Percentiles rank a stretch among this genome's conserved stretches.
phyloP scores from a whole-genome alignment of 2,329 filamentous ascomycete genomes.

The Diaporthe sp. region DNA sequence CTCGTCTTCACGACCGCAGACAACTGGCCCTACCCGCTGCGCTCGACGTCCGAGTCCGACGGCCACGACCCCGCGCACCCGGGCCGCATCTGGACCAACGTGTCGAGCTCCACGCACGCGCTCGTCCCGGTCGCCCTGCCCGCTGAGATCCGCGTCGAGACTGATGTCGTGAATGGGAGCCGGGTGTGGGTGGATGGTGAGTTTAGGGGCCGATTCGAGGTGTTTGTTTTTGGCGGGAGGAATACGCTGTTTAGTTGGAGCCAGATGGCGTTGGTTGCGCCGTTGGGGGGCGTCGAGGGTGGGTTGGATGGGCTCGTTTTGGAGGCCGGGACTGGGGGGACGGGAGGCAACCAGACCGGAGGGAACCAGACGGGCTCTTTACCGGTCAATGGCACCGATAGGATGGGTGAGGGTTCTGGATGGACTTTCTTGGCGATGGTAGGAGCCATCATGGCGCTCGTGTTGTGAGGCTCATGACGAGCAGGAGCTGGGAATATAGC shows the following conservation, averaged over 20 bases:
- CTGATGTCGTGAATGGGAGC: slow-evolving; percentile 59
- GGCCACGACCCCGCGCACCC: slow-evolving; percentile 61
- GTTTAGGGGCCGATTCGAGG: slow-evolving; percentile 65
- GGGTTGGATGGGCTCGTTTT: not conserved
- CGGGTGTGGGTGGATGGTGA: slow-evolving; percentile 60
- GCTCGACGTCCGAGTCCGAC: slow-evolving; percentile 55
- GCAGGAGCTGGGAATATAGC: not conserved
- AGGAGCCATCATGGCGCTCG: not conserved
- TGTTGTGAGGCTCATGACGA: not conserved
- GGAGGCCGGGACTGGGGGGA: slow-evolving; percentile 12
- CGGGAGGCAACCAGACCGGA: not conserved
- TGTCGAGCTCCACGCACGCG: slow-evolving; percentile 58
- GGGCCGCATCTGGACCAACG: slow-evolving; percentile 66
- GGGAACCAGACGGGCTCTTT: not conserved
- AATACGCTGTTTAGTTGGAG: slow-evolving; percentile 66
- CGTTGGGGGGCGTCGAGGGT: slow-evolving; percentile 7
- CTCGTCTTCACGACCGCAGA: slow-evolving; percentile 57
- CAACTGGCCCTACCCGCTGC: slow-evolving; percentile 62
- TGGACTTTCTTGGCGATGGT: not conserved
- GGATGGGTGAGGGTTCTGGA: not conserved
- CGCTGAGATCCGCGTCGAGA: slow-evolving; percentile 55
- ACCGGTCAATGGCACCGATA: not conserved
- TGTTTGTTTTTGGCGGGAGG: slow-evolving; percentile 65
- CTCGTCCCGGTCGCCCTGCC: slow-evolving; percentile 51
- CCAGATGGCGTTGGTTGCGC: slow-evolving; percentile 68